These are phyloP conservation scores for Athelia sp. DNA, from an alignment of 1,284 basidiomycete species.

Conservation along the genomic window DNA sequence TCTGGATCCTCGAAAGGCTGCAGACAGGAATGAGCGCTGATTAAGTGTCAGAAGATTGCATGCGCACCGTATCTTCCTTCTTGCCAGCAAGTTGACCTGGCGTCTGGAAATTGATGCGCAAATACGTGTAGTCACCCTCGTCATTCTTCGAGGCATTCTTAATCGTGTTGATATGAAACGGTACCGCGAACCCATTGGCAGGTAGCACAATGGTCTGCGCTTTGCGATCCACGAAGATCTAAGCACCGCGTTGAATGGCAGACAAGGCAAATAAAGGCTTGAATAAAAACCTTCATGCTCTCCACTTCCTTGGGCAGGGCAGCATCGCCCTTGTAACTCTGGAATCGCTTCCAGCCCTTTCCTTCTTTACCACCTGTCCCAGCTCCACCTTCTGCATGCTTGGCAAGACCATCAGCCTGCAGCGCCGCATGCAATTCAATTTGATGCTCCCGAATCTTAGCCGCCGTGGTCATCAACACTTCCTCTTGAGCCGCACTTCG, in stretches of 20 bases:
- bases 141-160: constrained; percentile 98
- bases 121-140: constrained; percentile 91
- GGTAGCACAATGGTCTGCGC: constrained; percentile 89
- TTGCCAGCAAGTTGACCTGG: constrained; percentile 97
- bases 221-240: constrained; percentile 92
- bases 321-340: constrained; percentile 94
- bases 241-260: constrained; percentile 4
- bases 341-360: constrained; percentile 93
- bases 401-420: constrained; percentile 80
- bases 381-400: constrained; percentile 75
- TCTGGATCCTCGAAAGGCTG: constrained; percentile 97
- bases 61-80: constrained; percentile 93
- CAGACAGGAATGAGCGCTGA: not conserved
- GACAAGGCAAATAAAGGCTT: not conserved
- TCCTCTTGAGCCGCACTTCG: constrained; percentile 78
- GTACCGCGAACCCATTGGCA: constrained; percentile 92
- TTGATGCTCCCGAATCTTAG: constrained; percentile 86
- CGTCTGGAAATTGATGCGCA: constrained; percentile 98
- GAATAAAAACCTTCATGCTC: constrained; percentile 58
- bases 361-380: constrained; percentile 75
- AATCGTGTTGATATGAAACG: constrained; percentile 98
- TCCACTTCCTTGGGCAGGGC: constrained; percentile 82
- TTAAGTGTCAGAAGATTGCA: constrained; percentile 6
- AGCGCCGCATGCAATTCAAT: constrained; percentile 76
- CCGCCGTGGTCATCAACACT: constrained; percentile 62